phyloP scores from a whole-genome alignment of 495 filamentous ascomycete species.

The Cudoniella acicularis region DNA sequence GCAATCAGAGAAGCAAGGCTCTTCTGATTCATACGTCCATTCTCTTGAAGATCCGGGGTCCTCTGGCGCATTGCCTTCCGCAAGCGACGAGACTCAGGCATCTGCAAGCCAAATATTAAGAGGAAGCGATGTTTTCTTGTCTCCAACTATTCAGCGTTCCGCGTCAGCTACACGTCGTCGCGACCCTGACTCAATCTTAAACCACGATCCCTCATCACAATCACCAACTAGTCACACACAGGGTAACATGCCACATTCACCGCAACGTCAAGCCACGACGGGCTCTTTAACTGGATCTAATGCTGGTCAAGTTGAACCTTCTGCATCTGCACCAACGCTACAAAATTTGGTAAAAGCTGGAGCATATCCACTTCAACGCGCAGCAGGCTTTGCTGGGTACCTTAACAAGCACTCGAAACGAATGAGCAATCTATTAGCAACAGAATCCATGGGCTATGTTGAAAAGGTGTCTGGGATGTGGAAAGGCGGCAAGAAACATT shows the following conservation, averaged over 20 bases:
- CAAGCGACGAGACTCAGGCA: constrained; percentile 66
- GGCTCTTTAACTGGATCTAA: constrained; percentile 33
- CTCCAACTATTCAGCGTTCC: constrained; percentile 63
- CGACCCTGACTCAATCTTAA: constrained; percentile 2
- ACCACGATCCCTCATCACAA: constrained; percentile 2
- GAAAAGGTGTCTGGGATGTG: constrained; percentile 98
- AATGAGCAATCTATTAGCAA: constrained; percentile 83
- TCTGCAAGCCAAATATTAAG: constrained; percentile 89
- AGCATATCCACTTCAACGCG: constrained; percentile 78
- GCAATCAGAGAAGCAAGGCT: constrained; percentile 54
- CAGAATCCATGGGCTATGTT: constrained; percentile 94
- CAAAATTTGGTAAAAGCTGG: constrained; percentile 73
- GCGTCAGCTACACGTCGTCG: constrained; percentile 33
- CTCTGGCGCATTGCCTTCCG: constrained; percentile 64
- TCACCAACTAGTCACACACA: constrained; percentile 13
- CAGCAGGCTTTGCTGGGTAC: constrained; percentile 80
- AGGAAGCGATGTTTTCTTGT: constrained; percentile 83
- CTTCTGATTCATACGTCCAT: constrained; percentile 74
- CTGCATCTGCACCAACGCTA: constrained; percentile 52
- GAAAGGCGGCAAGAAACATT: constrained; percentile 87
- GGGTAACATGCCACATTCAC: neutral
- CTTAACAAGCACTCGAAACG: constrained; percentile 67
- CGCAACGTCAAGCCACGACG: constrained; percentile 31
- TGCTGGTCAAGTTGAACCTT: constrained; percentile 26
- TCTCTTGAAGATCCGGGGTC: constrained; percentile 60